These are phyloP conservation scores for Pseudognaphalium luteoalbum DNA, from an alignment of 129 eudicot species.

Conservation along the genomic window DNA sequence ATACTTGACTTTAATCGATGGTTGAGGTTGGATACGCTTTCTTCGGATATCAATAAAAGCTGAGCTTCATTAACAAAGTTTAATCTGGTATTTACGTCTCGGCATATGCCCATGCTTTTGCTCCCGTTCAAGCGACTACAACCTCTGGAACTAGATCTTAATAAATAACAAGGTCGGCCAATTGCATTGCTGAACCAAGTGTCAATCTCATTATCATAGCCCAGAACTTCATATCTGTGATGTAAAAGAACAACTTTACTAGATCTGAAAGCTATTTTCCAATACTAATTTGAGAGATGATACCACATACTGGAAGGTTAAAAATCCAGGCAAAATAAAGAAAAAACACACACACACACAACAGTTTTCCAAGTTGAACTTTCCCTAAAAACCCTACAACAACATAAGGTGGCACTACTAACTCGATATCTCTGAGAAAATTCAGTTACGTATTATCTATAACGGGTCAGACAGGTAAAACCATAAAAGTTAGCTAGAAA, in stretches of 20 bases:
- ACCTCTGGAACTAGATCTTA: conserved; percentile 44
- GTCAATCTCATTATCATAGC: conserved; percentile 57
- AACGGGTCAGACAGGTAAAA: not conserved
- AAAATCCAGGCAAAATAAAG: no score
- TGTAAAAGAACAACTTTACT: conserved; percentile 2
- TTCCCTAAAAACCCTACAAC: not conserved
- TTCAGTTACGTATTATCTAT: not conserved
- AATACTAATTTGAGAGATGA: conserved; percentile 4
- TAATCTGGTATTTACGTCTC: conserved; percentile 55
- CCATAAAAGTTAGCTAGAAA: not conserved
- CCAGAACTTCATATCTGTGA: conserved; percentile 67
- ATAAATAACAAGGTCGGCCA: conserved; percentile 80
- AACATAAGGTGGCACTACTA: not conserved
- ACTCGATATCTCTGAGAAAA: not conserved
- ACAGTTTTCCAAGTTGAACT: no score
- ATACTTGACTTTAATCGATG: conserved; percentile 61
- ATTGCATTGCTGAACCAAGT: conserved; percentile 84
- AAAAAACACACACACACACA: no score
- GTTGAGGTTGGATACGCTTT: conserved; percentile 82
- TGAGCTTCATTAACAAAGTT: conserved; percentile 94
- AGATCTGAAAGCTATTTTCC: not conserved
- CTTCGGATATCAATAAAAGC: conserved; percentile 79
- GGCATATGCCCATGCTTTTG: conserved; percentile 42
- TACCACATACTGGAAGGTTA: not conserved
- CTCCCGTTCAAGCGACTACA: conserved; percentile 33